phyloP scores from a whole-genome alignment of 306 rosid genomes.

The Acacia acuminata region DNA sequence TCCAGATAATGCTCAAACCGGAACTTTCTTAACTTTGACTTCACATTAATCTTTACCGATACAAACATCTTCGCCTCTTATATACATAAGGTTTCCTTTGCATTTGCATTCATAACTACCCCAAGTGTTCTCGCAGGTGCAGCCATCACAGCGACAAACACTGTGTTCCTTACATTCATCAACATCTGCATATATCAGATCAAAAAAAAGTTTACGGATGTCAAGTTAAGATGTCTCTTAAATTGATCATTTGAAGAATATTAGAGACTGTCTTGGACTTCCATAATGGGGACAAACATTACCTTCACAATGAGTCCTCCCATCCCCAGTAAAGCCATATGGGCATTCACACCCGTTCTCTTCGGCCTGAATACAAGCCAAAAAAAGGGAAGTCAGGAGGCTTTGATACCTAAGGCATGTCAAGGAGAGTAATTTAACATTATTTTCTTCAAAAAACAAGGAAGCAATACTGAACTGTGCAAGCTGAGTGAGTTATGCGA shows the following conservation, averaged over 20 bases:
- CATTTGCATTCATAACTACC: constrained; percentile 57
- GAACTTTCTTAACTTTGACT: not conserved
- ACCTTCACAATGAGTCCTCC: constrained; percentile 81
- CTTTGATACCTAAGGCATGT: constrained; percentile 9
- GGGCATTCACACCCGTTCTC: constrained; percentile 80
- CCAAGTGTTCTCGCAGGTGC: constrained; percentile 53
- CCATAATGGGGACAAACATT: constrained; percentile 19
- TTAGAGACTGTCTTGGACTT: not conserved
- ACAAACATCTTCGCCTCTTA: constrained; percentile 50
- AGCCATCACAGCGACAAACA: constrained; percentile 53
- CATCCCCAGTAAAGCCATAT: constrained; percentile 67
- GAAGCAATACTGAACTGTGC: constrained; percentile 82
- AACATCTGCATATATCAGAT: constrained; percentile 37
- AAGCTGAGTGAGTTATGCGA: constrained; percentile 63
- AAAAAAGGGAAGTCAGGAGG: constrained; percentile 29
- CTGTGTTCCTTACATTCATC: constrained; percentile 53
- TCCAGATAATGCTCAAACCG: not conserved
- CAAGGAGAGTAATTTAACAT: constrained; percentile 6
- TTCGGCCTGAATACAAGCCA: constrained; percentile 45
- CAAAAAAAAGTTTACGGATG: constrained; percentile 15
- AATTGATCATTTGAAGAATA: constrained; percentile 1
- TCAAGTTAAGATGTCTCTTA: not conserved
- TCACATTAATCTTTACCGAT: constrained; percentile 39
- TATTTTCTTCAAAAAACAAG: not conserved
- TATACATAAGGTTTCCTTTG: constrained; percentile 53